Base-by-base conservation (phyloP, 139 green algal genomes). In the Chlorella sp. region DNA sequence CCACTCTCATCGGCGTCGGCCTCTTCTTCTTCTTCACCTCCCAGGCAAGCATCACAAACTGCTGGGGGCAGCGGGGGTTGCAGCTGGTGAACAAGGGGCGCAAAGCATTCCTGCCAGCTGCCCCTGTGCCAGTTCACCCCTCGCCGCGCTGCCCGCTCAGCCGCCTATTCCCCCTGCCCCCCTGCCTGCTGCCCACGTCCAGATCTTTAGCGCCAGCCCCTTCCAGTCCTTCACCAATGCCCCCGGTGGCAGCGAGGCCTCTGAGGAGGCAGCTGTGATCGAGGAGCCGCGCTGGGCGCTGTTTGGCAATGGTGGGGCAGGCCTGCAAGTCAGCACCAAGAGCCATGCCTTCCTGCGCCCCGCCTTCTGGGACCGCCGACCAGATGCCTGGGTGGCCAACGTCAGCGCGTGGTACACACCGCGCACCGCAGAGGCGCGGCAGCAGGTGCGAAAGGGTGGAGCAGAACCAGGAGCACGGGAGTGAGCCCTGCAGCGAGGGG, bases 301-400 rank as follows among this genome's bases (percentile, higher is more conserved):
- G 51, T 60, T 60, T 60, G 51, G 51, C 51, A 60, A 21, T 21
- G 51, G 51, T 3, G 51, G 51, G 12, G 9, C 51, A 2, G 51
- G 51, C 51, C 51, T 60, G 51, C 51, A 60, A 21, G 51, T 60
- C 51, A 60, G 51, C 51, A 60, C 51, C 51, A 60, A 60, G 51
- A 60, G 51, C 51, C 82, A 86, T 60, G 72, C 39, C 28, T 86
- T 70, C 41, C 60, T 86, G 39, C 38, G 44, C 30, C 16, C 30
- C 0, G n/a, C 60, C 15, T 72, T 86, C 13, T n/a, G 28, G 39
- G 72, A 68, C 38, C 25, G 30, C 12, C 25, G 23, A 11, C 23
- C 38, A 13, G 72, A 34, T 39, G 57, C 17, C 3, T 86, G 76
- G 44, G 70, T 55, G 3, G 39, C 71, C 28, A 82, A 81, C 30